Conservation (phyloP, 2,329 filamentous ascomycete genomes). For the Catunica adiposa region DNA sequence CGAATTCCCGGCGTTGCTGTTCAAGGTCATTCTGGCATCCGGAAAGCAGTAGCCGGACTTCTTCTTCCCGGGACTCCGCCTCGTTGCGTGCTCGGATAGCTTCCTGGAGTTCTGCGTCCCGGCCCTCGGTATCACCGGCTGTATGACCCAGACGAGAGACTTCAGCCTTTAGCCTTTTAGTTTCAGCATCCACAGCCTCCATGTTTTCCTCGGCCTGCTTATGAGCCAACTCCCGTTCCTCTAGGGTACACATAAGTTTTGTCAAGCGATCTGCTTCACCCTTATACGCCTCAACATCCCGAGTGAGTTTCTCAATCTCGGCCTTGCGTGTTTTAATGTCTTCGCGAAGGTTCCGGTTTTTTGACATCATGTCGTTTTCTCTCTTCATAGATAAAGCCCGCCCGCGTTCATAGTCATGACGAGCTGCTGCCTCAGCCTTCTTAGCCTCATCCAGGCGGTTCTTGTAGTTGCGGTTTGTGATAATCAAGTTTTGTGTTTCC, state of each 20-base stretch:
- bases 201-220: conserved; percentile 48
- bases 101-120: conserved; percentile 41
- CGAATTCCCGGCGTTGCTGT: conserved; percentile 19
- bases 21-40: conserved; percentile 32
- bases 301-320: conserved; percentile 39
- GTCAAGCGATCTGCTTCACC: conserved; percentile 49
- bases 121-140: conserved; percentile 44
- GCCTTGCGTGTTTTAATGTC: conserved; percentile 49
- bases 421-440: conserved; percentile 50
- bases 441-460: conserved; percentile 58
- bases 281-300: conserved; percentile 40
- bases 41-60: conserved; percentile 40
- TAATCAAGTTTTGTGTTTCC: conserved; percentile 65
- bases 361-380: conserved; percentile 53
- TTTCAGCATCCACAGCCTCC: conserved; percentile 42
- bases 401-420: conserved; percentile 55
- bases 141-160: conserved; percentile 43
- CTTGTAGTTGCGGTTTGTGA: conserved; percentile 57
- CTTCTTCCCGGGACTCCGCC: conserved; percentile 41
- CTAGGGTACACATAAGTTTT: conserved; percentile 48
- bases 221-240: conserved; percentile 48
- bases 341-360: conserved; percentile 49
- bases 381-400: conserved; percentile 61
- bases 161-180: conserved; percentile 42
- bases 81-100: conserved; percentile 41